A percentile compares a stretch with the other conserved stretches of the same genome.
Conservation (phyloP, 306 rosid genomes). For the Pterocarpus macrocarpus region DNA sequence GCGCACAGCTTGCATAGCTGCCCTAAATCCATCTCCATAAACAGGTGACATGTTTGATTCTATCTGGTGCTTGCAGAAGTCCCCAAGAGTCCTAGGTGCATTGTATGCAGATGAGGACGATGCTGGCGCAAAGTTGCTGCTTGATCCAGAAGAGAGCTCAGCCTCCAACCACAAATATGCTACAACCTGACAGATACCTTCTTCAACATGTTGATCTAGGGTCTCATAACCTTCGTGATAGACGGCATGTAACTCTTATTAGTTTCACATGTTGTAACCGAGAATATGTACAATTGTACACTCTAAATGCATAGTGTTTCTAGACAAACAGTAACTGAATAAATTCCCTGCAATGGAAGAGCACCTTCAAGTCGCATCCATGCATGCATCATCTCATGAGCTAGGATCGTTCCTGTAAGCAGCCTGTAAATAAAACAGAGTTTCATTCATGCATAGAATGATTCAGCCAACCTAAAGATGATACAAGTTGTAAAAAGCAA, state of each 20-base stretch:
- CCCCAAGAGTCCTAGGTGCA: slow-evolving; percentile 79
- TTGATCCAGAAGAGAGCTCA: slow-evolving; percentile 69
- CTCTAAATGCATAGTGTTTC: slow-evolving; percentile 19
- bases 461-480: slow-evolving; percentile 23
- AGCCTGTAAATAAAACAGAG: slow-evolving; percentile 60
- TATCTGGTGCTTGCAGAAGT: slow-evolving; percentile 92
- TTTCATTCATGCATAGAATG: slow-evolving; percentile 60
- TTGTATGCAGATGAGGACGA: slow-evolving; percentile 64
- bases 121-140: slow-evolving; percentile 56
- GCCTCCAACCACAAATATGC: slow-evolving; percentile 95
- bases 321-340: slow-evolving; percentile 30
- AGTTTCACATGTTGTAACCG: slow-evolving; percentile 18
- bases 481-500: neutral
- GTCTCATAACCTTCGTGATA: slow-evolving; percentile 82
- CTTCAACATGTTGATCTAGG: slow-evolving; percentile 93
- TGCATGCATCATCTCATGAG: slow-evolving; percentile 99
- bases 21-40: slow-evolving; percentile 94
- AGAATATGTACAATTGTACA: slow-evolving; percentile 1
- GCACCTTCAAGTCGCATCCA: slow-evolving; percentile 95
- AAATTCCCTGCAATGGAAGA: slow-evolving; percentile 10
- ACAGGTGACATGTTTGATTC: slow-evolving; percentile 95
- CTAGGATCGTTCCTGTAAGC: slow-evolving; percentile 95
- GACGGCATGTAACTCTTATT: neutral
- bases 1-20: slow-evolving; percentile 84
- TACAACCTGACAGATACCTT: slow-evolving; percentile 97